Percentiles rank a stretch among this genome's conserved stretches.
Evolutionary conservation across 805 yeast species (phyloP).

Genomic region (Allodekkera sacchari): DNA sequence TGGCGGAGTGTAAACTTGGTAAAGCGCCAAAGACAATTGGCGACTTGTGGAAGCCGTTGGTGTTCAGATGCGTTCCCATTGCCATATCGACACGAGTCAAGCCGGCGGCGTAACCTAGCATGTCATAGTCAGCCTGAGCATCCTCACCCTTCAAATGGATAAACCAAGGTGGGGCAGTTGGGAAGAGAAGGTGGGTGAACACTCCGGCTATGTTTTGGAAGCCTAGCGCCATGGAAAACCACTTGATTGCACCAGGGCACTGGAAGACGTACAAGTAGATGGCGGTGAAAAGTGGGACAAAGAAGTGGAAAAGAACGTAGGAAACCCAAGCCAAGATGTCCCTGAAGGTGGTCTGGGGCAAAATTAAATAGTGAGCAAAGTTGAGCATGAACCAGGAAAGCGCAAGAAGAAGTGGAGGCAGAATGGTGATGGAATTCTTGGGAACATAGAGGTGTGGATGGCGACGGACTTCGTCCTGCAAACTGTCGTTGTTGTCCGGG

Average conservation of each 20-base stretch:
- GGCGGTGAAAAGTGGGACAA: constrained; percentile 53
- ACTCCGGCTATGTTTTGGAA: constrained; percentile 53
- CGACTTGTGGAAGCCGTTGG: constrained; percentile 55
- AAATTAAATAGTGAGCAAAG: constrained; percentile 30
- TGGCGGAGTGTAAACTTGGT: constrained; percentile 61
- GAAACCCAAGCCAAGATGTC: constrained; percentile 56
- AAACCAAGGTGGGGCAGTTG: constrained; percentile 74
- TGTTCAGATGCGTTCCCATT: constrained; percentile 50
- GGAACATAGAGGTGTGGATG: constrained; percentile 11
- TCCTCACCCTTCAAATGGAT: constrained; percentile 53
- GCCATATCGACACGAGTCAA: constrained; percentile 56
- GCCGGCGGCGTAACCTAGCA: constrained; percentile 68
- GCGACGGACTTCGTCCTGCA: neutral
- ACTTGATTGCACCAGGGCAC: constrained; percentile 51
- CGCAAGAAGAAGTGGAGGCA: constrained; percentile 34
- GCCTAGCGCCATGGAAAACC: constrained; percentile 49
- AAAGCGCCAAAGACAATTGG: constrained; percentile 75
- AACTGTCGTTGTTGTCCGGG: no score
- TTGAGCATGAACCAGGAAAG: constrained; percentile 43
- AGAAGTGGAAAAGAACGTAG: constrained; percentile 53
- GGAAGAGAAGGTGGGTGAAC: constrained; percentile 50
- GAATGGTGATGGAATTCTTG: constrained; percentile 16
- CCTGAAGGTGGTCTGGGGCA: constrained; percentile 31
- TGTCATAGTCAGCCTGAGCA: constrained; percentile 47
- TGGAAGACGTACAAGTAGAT: constrained; percentile 60